phyloP scores from a whole-genome alignment of 768 basidiomycete genomes.

The Suillus brevipes region DNA sequence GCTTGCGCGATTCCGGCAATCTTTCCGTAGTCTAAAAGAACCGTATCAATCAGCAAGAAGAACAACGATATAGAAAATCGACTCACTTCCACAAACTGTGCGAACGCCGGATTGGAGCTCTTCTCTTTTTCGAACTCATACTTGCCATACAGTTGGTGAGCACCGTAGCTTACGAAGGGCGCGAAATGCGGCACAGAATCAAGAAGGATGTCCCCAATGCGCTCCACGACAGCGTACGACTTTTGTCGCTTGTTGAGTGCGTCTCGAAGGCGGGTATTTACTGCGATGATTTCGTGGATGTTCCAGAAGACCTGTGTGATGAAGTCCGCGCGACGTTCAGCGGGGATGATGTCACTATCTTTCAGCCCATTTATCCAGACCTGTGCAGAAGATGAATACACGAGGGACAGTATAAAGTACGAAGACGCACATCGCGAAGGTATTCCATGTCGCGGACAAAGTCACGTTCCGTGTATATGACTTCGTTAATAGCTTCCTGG shows the following conservation, averaged over 20 bases:
- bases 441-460: conserved; percentile 99
- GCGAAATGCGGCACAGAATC: conserved; percentile 85
- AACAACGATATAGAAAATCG: background rate
- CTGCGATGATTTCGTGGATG: conserved; percentile 86
- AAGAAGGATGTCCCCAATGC: conserved; percentile 87
- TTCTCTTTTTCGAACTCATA: conserved; percentile 99
- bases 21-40: conserved; percentile 79
- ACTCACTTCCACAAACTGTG: conserved; percentile 89
- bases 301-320: conserved; percentile 98
- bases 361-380: conserved; percentile 88
- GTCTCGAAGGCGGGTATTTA: conserved; percentile 90
- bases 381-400: conserved; percentile 38
- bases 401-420: conserved; percentile 2
- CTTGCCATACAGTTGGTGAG: conserved; percentile 97
- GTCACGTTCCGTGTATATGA: conserved; percentile 90
- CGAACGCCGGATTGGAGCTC: conserved; percentile 86
- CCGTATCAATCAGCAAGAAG: conserved; percentile 2
- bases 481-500: conserved; percentile 98
- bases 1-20: conserved; percentile 90
- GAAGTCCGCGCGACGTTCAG: conserved; percentile 77
- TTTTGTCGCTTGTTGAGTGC: conserved; percentile 95
- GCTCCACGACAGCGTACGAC: conserved; percentile 88
- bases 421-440: conserved; percentile 76
- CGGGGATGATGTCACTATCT: conserved; percentile 74
- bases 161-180: conserved; percentile 94